phyloP scores from a whole-genome alignment of 495 filamentous ascomycete genomes.

The Aspergillus biplanus region DNA sequence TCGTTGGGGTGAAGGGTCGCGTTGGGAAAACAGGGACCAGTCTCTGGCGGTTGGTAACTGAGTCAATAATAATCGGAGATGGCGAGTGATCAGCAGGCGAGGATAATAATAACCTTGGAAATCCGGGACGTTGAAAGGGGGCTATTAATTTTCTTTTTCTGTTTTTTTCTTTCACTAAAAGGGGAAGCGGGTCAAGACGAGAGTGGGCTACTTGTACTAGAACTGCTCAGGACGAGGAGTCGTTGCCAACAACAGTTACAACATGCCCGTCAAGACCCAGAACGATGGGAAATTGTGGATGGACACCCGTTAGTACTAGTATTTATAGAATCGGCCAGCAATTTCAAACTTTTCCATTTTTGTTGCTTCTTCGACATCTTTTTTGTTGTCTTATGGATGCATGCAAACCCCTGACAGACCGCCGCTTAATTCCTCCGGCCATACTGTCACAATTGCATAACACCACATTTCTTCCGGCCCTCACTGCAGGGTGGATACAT shows the following conservation, averaged over 20 bases:
- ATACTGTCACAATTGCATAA: neutral
- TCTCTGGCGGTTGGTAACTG: constrained; percentile 17
- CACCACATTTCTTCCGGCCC: too few species aligned
- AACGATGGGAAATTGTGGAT: neutral
- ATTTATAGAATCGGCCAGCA: neutral
- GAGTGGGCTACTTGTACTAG: neutral
- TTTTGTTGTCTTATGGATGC: neutral
- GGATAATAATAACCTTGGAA: constrained; percentile 10
- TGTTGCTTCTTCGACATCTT: neutral
- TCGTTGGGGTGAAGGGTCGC: constrained; percentile 21
- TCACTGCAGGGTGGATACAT: neutral
- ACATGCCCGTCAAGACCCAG: neutral
- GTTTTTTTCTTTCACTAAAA: constrained; percentile 30
- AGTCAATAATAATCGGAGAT: constrained; percentile 20
- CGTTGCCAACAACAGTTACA: neutral
- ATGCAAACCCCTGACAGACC: neutral
- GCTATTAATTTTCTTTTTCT: constrained; percentile 6
- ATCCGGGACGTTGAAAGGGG: constrained; percentile 28
- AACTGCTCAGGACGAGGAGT: neutral
- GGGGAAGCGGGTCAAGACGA: constrained; percentile 33
- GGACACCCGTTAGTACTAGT: neutral
- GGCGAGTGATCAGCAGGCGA: constrained; percentile 26
- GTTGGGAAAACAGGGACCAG: constrained; percentile 23
- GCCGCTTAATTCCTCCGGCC: neutral
- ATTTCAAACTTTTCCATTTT: neutral